Evolutionary conservation across 2,329 filamentous ascomycete genomes (phyloP), one percentile per base, ranked within the genome.

Genomic region (Pseudophaeomoniella oleicola): DNA sequence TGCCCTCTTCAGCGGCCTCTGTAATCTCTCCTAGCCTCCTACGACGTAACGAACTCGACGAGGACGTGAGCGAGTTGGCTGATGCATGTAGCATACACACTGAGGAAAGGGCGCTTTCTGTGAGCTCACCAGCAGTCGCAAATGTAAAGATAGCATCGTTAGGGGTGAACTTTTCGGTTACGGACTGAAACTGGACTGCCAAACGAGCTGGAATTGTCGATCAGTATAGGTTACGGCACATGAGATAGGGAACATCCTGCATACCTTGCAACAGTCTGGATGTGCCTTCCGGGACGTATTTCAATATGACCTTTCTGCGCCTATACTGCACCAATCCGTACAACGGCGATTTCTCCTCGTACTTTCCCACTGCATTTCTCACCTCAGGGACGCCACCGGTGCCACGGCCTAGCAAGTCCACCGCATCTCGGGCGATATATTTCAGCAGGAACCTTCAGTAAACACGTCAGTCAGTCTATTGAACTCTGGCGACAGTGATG

Each of bases 261-360:
- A 48, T 60, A 94, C 90, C 90, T 81, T 94, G 83, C 37, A 98
- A 67, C 38, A 98, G 67, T 50, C 90, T 75, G 44, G 90, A 96
- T 46, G 87, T 88, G 41, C 79, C 83, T 41, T 93, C 84, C 1
- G 88, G 90, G 43, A 94, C 71, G 56, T 90, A 94, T 63, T 90
- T 94, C 57, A 98, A 72, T 41, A 98, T 63, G 34, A 96, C 81
- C 59, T 86, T 94, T 54, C 86, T 76, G 53, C 87, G 77, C 39
- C 88, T 72, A 58, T 94, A 96, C 49, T 83, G 78, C 47, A 98
- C 63, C 54, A 94, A 85, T 37, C 90, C 90, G 53, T 92, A 98
- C 34, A 98, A 66, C 15, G 90, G 90, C 43, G 85, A 90, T 38
- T 75, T 72, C 45, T 94, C 87, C 39, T 82, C 74, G 54, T 92